These are phyloP conservation scores for Chaetomium sp. DNA, from an alignment of 2,329 filamentous ascomycete species.

Conservation along the genomic window DNA sequence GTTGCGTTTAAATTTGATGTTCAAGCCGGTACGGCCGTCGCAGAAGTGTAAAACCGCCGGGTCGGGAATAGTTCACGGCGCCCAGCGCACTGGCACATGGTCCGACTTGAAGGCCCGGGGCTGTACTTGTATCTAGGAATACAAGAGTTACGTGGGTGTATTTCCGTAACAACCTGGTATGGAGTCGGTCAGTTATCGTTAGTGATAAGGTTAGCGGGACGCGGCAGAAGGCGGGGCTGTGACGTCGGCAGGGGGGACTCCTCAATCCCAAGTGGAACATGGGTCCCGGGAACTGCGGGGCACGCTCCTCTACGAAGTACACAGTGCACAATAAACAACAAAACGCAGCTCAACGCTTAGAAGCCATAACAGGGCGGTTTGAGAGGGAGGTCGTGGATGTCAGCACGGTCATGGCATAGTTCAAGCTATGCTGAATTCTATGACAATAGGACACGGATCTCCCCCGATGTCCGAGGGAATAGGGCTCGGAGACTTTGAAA, in stretches of 20 bases:
- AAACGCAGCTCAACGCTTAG: neutral
- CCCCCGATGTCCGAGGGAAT: constrained; percentile 62
- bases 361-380: neutral
- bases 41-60: neutral
- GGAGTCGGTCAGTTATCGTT: neutral
- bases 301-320: neutral
- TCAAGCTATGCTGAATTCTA: constrained; percentile 35
- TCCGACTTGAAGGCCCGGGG: too few relatives aligned
- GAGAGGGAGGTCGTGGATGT: neutral
- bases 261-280: neutral
- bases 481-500: constrained; percentile 45
- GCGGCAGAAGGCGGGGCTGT: constrained; percentile 16
- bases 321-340: neutral
- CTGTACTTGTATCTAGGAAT: neutral
- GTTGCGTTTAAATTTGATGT: neutral
- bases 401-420: neutral
- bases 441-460: constrained; percentile 62
- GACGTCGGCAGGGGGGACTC: constrained; percentile 8
- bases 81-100: neutral
- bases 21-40: neutral
- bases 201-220: neutral
- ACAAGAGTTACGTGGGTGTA: neutral
- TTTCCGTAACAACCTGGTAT: neutral
- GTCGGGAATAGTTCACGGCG: neutral
- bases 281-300: neutral